Percentiles rank a stretch among this genome's conserved stretches.
These are phyloP conservation scores for Neonectria coccinea DNA, from an alignment of 2,329 filamentous ascomycete genomes.

Conservation along the genomic window DNA sequence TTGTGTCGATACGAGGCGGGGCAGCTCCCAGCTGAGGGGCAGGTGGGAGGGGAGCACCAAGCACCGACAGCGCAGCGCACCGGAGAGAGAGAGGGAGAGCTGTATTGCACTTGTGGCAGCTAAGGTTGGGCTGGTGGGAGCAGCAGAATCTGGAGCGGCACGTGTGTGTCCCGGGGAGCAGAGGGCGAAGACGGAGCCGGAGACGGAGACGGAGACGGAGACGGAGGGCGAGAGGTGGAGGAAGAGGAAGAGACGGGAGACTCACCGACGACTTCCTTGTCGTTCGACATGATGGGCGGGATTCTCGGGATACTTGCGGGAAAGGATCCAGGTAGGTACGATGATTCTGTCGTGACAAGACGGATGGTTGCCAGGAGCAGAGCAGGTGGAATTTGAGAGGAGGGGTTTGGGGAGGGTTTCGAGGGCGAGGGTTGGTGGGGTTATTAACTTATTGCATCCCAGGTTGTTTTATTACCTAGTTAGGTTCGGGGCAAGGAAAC, in stretches of 20 bases:
- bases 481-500: slow-evolving; percentile 24
- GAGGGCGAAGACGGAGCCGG: neutral
- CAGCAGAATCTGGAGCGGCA: slow-evolving; percentile 17
- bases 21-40: slow-evolving; percentile 28
- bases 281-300: slow-evolving; percentile 58
- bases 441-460: slow-evolving; percentile 13
- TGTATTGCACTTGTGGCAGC: neutral
- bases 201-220: too few relatives aligned
- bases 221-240: too few relatives aligned
- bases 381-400: slow-evolving; percentile 42
- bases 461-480: slow-evolving; percentile 22
- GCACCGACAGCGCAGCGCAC: slow-evolving; percentile 39
- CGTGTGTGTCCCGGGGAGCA: slow-evolving; percentile 10
- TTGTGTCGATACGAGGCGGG: slow-evolving; percentile 34
- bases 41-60: slow-evolving; percentile 1
- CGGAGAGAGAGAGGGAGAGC: slow-evolving; percentile 3
- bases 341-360: slow-evolving; percentile 12
- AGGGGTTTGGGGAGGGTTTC: slow-evolving; percentile 44
- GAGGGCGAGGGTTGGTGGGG: slow-evolving; percentile 36
- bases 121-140: slow-evolving; percentile 15
- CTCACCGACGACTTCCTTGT: slow-evolving; percentile 53
- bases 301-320: slow-evolving; percentile 28
- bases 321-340: slow-evolving; percentile 14
- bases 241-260: slow-evolving; percentile 24
- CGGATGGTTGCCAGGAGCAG: slow-evolving; percentile 40